Base-by-base conservation (phyloP, 345 rosid species). In the Barbarea vulgaris region DNA sequence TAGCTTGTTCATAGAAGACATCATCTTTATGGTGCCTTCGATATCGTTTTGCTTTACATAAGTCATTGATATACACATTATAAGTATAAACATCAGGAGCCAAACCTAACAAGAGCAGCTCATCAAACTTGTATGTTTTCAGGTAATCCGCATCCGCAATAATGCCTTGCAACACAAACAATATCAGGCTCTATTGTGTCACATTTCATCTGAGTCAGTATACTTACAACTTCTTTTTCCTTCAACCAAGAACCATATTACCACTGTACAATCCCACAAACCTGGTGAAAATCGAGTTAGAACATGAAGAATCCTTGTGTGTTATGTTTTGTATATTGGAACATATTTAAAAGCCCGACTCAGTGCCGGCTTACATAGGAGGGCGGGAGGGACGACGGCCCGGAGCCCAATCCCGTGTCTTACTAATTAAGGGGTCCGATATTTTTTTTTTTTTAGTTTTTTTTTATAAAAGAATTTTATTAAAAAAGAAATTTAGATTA, bases 21-120 rank as follows among this genome's bases (percentile, higher is more conserved):
- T 28, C 83, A 93, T 83, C 82, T 79, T 70, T 17, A 86, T 25
- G 15, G 89, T 91, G 9, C 76, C 85, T 58, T 88, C 84, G 3
- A 88, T 48, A 18, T 85, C 80, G 12, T 73, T 72, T 81, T 77
- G 93, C 84, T 89, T 86, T n/a, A 56, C 98, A 89, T 51, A 89
- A 76, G 15, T 91, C 89, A 27, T 71, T 54, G 30, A 93, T 84
- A 69, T 86, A 86, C 42, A 82, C 88, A 61, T 84, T 91, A 55
- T 84, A 94, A 4, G 90, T 84, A 77, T 80, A 77, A 50, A 84
- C 79, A 81, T 89, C 84, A 22, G 95, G 96, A 67, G 84, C 22
- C 52, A 47, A 48, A 18, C 53, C 53, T 46, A 48, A 18, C 53
- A 22, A 48, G 53, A 48, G 24, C 24, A 18, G 24, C 53, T 47